phyloP scores from a whole-genome alignment of 768 basidiomycete species.

The Tephrocybe rancida region DNA sequence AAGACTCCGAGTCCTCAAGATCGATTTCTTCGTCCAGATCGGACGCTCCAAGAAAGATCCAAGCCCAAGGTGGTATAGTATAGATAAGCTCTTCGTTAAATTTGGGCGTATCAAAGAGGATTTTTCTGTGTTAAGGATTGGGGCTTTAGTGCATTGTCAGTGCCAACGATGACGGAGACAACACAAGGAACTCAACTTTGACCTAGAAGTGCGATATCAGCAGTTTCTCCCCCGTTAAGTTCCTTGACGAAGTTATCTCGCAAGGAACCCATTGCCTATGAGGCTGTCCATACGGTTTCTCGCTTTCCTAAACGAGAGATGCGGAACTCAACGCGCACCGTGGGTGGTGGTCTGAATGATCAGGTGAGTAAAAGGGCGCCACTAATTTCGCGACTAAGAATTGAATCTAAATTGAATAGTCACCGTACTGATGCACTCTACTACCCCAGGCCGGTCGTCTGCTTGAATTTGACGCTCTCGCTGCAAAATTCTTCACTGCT shows the following conservation, averaged over 20 bases:
- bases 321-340: conserved; percentile 82
- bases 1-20: conserved; percentile 58
- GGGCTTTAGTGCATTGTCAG: conserved; percentile 73
- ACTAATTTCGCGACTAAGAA: background rate
- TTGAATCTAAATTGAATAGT: too few relatives aligned
- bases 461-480: too few relatives aligned
- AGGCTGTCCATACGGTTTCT: conserved; percentile 75
- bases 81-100: background rate
- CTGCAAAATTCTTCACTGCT: too few relatives aligned
- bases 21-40: conserved; percentile 36
- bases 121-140: conserved; percentile 22
- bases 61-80: background rate
- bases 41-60: too few relatives aligned
- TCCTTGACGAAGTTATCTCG: conserved; percentile 83
- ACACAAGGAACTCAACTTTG: conserved; percentile 72
- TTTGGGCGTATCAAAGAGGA: background rate
- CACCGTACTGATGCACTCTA: too few relatives aligned
- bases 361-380: conserved; percentile 42
- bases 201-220: conserved; percentile 70
- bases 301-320: conserved; percentile 80
- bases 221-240: conserved; percentile 94
- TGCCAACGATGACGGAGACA: conserved; percentile 91
- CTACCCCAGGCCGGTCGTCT: too few relatives aligned
- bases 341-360: conserved; percentile 80
- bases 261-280: conserved; percentile 65